Evolutionary conservation across 306 rosid species (phyloP).

Genomic region (Cucurbita moschata): DNA sequence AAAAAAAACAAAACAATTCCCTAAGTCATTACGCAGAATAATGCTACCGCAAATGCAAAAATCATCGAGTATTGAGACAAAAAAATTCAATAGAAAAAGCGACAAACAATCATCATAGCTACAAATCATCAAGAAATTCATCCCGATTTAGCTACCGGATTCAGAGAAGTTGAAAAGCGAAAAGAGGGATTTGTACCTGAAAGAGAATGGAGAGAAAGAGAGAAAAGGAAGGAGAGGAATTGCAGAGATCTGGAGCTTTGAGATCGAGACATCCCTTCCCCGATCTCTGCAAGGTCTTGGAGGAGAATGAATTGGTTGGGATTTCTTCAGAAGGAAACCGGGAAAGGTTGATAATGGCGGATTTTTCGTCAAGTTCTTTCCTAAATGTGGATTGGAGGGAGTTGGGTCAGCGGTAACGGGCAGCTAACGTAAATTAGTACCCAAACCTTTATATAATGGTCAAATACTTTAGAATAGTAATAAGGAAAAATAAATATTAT

Average conservation of each 20-base stretch:
- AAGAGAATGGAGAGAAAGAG: constrained; percentile 23
- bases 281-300: not conserved
- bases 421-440: not conserved
- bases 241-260: constrained; percentile 28
- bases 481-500: not conserved
- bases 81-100: not conserved
- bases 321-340: not conserved
- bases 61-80: not conserved
- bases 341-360: not conserved
- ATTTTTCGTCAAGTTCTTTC: not conserved
- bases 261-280: constrained; percentile 24
- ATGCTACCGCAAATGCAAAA: not conserved
- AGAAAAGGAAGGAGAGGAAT: constrained; percentile 14
- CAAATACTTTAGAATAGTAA: not conserved
- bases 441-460: not conserved
- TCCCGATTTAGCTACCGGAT: not conserved
- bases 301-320: not conserved
- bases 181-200: constrained; percentile 22
- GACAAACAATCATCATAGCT: not conserved
- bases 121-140: not conserved
- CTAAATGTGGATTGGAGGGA: not conserved
- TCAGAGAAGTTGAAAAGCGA: not conserved
- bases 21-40: not conserved
- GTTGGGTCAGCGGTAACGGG: not conserved
- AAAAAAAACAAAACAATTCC: not conserved